Base-by-base conservation (phyloP, 345 rosid species). In the Salix caprea region DNA sequence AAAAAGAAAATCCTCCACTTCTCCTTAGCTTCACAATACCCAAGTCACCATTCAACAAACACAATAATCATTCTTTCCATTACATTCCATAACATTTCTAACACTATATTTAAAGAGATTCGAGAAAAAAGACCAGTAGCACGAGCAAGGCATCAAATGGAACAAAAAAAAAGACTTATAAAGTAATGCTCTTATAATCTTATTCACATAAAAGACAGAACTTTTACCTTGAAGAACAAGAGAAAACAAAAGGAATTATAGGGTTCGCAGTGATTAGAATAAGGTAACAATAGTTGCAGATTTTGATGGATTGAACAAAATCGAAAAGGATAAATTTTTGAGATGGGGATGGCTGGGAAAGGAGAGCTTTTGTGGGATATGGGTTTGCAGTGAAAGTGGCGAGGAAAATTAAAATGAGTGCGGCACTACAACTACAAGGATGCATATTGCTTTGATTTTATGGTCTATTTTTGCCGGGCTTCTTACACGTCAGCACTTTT, bases 401-500 rank as follows among this genome's bases (percentile, higher is more conserved):
- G 74, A 66, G 44, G 19, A 14, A 46, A 9, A 40, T 40, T 48
- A 8, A 65, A 50, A 75, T 48, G 24, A n/a, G 28, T 18, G 64
- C 44, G 42, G 52, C 10, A 39, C 52, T 14, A 7, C 14, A n/a
- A 39, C 52, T 14, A 7, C 14, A n/a, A 10, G 4, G 26, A 2
- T 65, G 19, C 9, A 56, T n/a, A 7, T 54, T 56, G n/a, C 64
- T 3, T 58, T 58, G 64, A 28, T 58, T 32, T 7, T 74, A 74
- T 32, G 64, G 30, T 65, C 58, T 46, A 11, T 32, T 44, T 40
- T 5, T 24, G n/a, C 58, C 23, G 16, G 24, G 68, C 39, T 40
- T 50, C 34, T 28, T 11, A 19, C 69, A 74, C 76, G 70, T 65
- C 70, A 46, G 21, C 62, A 65, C 69, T 30, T 73, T 40, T 9